These are phyloP conservation scores for Cenchrus purpureus DNA, from an alignment of 176 grass and related monocot species.

Conservation along the genomic window DNA sequence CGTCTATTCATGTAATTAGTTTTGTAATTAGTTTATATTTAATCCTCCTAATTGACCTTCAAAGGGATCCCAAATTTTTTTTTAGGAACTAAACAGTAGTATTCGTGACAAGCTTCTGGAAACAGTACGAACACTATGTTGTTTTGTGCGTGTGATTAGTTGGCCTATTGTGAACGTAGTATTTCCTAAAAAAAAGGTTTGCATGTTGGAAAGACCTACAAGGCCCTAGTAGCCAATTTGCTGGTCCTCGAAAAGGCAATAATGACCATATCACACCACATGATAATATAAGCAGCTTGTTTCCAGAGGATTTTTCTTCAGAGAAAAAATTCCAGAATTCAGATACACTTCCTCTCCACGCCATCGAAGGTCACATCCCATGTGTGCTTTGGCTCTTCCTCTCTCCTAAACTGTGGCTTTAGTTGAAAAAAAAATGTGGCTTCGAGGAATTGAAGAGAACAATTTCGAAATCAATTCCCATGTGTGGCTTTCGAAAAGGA, in stretches of 20 bases:
- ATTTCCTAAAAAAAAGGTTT: not conserved
- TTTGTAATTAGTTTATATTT: not conserved
- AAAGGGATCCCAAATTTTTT: too few species aligned
- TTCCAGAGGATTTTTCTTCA: not conserved
- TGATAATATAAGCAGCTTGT: too few species aligned
- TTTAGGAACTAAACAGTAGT: not conserved
- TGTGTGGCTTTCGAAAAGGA: not conserved
- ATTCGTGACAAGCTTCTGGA: not conserved
- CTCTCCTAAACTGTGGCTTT: not conserved
- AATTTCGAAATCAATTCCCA: too few species aligned
- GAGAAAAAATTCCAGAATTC: not conserved
- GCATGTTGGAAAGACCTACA: not conserved
- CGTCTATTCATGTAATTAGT: too few species aligned
- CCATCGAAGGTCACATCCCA: not conserved
- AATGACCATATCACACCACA: not conserved
- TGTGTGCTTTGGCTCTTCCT: not conserved
- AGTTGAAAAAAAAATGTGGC: not conserved
- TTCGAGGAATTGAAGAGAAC: not conserved
- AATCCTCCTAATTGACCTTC: too few species aligned
- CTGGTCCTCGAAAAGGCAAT: not conserved
- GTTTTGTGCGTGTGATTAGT: not conserved
- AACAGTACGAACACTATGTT: not conserved
- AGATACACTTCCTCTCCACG: not conserved
- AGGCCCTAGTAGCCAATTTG: not conserved
- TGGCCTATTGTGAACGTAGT: not conserved